Evolutionary conservation across 176 grass and related monocot species (phyloP).

Genomic region (Tillandsia fasciculata): DNA sequence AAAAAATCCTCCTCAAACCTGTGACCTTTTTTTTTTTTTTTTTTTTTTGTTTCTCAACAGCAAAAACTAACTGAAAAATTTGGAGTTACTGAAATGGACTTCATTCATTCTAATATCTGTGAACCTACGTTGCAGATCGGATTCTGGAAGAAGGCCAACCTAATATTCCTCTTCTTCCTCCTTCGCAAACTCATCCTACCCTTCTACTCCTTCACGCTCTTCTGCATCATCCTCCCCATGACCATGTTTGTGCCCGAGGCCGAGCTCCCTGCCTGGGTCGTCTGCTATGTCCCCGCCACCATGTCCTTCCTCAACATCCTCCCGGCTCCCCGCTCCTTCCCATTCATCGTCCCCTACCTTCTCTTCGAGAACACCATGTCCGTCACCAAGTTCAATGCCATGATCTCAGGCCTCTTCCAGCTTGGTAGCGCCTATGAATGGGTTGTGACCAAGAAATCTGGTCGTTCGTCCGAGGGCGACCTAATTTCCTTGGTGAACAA

Average conservation of each 20-base stretch:
- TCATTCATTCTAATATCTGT: neutral
- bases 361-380: conserved; percentile 99
- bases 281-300: conserved; percentile 78
- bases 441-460: conserved; percentile 97
- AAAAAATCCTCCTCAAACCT: no score
- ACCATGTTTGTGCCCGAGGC: conserved; percentile 99
- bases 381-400: conserved; percentile 97
- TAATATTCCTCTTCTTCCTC: conserved; percentile 97
- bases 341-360: conserved; percentile 92
- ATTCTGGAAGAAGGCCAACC: conserved; percentile 85
- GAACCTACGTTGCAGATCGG: conserved; percentile 50
- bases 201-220: conserved; percentile 97
- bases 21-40: no score
- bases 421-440: conserved; percentile 86
- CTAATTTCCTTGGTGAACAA: conserved; percentile 49
- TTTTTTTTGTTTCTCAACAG: no score
- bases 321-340: conserved; percentile 67
- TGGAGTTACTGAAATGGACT: no score
- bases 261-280: conserved; percentile 85
- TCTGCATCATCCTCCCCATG: conserved; percentile 98
- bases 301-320: conserved; percentile 92
- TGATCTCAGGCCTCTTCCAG: conserved; percentile 94
- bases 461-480: conserved; percentile 77
- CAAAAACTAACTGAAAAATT: no score
- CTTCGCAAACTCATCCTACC: conserved; percentile 88